These are phyloP conservation scores for Boechera divaricarpa DNA, from an alignment of 345 rosid genomes.

Conservation along the genomic window DNA sequence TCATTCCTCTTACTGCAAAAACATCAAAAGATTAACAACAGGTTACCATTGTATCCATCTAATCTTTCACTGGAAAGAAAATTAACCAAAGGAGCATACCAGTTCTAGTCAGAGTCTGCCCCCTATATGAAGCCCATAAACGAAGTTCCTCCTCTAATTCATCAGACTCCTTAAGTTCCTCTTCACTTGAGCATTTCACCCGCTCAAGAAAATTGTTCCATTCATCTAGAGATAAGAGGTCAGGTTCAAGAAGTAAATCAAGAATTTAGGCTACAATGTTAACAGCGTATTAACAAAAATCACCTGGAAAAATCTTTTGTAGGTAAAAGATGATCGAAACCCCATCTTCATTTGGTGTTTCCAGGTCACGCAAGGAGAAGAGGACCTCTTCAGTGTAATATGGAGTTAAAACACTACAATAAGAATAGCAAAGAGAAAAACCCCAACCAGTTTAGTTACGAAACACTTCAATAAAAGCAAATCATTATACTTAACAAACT, in stretches of 20 bases:
- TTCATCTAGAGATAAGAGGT: conserved; percentile 67
- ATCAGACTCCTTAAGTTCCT: conserved; percentile 62
- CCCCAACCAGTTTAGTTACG: conserved; percentile 8
- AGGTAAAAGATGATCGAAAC: conserved; percentile 93
- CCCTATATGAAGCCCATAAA: conserved; percentile 96
- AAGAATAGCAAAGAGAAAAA: conserved; percentile 37
- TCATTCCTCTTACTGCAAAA: conserved; percentile 95
- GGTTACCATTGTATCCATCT: conserved; percentile 14
- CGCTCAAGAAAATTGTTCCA: conserved; percentile 96
- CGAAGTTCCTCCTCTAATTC: conserved; percentile 83
- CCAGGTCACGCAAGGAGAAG: conserved; percentile 77
- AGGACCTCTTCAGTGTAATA: conserved; percentile 93
- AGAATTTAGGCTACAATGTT: conserved; percentile 11
- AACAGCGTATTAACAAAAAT: conserved; percentile 20
- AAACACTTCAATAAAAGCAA: conserved; percentile 14
- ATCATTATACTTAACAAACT: background rate
- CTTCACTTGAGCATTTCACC: conserved; percentile 62
- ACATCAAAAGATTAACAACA: conserved; percentile 28
- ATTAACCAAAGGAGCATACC: conserved; percentile 54
- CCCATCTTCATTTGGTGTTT: conserved; percentile 91
- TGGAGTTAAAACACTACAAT: conserved; percentile 89
- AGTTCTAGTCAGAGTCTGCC: conserved; percentile 98
- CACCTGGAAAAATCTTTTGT: conserved; percentile 98
- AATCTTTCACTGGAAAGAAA: conserved; percentile 4
- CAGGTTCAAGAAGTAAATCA: conserved; percentile 15